Percentiles rank a stretch among this genome's conserved stretches.
These are phyloP conservation scores for Lentinula detonsa DNA, from an alignment of 768 basidiomycete species.

Conservation along the genomic window DNA sequence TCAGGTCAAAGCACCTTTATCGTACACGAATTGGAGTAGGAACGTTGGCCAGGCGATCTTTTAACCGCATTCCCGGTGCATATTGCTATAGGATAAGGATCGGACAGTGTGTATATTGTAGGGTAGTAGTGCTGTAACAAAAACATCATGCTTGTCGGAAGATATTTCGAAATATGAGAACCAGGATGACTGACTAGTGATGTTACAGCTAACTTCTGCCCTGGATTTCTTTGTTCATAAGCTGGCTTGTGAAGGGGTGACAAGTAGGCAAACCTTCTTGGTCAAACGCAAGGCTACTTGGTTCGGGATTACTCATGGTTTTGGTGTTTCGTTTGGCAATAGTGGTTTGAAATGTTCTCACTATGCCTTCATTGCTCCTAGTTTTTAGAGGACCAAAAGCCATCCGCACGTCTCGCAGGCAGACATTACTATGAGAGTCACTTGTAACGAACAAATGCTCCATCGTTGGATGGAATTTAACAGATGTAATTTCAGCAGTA, in stretches of 20 bases:
- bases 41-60: conserved; percentile 45
- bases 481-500: conserved; percentile 51
- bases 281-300: conserved; percentile 66
- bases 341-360: conserved; percentile 31
- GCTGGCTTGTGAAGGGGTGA: neutral
- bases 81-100: conserved; percentile 64
- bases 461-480: conserved; percentile 62
- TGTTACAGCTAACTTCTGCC: conserved; percentile 57
- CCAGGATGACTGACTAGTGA: conserved; percentile 45
- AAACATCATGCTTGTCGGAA: neutral
- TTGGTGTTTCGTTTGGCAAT: conserved; percentile 25
- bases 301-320: conserved; percentile 53
- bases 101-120: conserved; percentile 62
- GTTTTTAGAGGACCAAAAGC: conserved; percentile 51
- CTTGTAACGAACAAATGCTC: conserved; percentile 66
- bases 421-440: conserved; percentile 52
- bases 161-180: neutral
- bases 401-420: conserved; percentile 68
- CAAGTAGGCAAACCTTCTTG: conserved; percentile 42
- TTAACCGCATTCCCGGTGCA: conserved; percentile 57
- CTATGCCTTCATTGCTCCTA: conserved; percentile 45
- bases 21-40: conserved; percentile 69
- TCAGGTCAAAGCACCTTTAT: conserved; percentile 53
- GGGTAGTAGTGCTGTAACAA: conserved; percentile 56
- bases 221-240: conserved; percentile 24